These are phyloP conservation scores for Phytophthora brassicae DNA, from an alignment of 352 stramenopile genomes.

Conservation along the genomic window DNA sequence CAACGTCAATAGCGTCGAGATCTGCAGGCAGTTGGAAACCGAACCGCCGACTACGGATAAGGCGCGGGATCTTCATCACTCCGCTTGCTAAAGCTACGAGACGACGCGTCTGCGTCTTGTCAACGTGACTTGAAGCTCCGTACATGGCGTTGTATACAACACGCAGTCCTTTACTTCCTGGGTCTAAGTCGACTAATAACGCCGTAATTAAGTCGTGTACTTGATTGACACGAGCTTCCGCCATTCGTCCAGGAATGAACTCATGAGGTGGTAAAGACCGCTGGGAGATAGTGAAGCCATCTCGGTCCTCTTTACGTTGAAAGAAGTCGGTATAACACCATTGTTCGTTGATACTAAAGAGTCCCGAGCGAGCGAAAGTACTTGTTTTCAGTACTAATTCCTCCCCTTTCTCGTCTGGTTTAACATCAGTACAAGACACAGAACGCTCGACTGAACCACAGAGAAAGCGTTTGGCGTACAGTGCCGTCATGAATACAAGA, in stretches of 20 bases:
- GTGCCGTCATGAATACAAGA: slow-evolving; percentile 23
- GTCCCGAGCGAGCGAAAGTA: slow-evolving; percentile 22
- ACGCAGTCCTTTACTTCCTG: slow-evolving; percentile 13
- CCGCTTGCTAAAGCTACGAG: slow-evolving; percentile 9
- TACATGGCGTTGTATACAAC: slow-evolving; percentile 30
- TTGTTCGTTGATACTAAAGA: slow-evolving; percentile 33
- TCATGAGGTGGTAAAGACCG: slow-evolving; percentile 7
- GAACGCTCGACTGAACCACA: slow-evolving; percentile 25
- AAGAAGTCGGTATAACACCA: slow-evolving; percentile 37
- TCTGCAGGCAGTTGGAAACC: slow-evolving; percentile 48
- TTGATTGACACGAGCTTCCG: slow-evolving; percentile 13
- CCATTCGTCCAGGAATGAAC: not conserved
- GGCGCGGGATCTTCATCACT: slow-evolving; percentile 28
- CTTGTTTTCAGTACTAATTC: slow-evolving; percentile 29
- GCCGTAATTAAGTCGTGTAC: slow-evolving; percentile 20
- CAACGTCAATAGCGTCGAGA: slow-evolving; percentile 26
- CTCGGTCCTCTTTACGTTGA: slow-evolving; percentile 9
- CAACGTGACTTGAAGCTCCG: not conserved
- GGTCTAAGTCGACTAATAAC: slow-evolving; percentile 22
- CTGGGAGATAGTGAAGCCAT: slow-evolving; percentile 35
- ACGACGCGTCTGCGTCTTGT: slow-evolving; percentile 5
- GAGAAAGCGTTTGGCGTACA: slow-evolving; percentile 31
- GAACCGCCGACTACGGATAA: slow-evolving; percentile 49
- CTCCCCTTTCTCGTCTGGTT: not conserved
- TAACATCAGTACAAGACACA: not conserved